Conservation (phyloP, 2,329 filamentous ascomycete genomes). For the Xylariaceae sp. region DNA sequence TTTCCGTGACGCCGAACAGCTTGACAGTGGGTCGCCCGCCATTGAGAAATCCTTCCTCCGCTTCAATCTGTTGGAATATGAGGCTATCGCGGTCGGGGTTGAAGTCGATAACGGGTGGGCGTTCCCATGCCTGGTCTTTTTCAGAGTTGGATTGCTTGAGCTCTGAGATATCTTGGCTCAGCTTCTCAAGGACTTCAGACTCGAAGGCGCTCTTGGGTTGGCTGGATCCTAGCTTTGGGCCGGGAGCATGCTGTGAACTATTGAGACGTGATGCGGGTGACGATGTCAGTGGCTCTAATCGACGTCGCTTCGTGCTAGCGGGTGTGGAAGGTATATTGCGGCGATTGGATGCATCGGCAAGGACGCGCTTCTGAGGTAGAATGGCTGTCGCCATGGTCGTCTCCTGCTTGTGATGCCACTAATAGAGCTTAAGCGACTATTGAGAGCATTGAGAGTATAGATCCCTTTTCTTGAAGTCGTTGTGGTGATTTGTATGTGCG, state of each 20-base stretch:
- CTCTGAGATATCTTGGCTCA: slow-evolving; percentile 89
- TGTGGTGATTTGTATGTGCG: not conserved
- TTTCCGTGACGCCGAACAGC: slow-evolving; percentile 86
- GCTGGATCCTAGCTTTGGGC: slow-evolving; percentile 70
- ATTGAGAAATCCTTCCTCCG: slow-evolving; percentile 83
- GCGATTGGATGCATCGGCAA: slow-evolving; percentile 70
- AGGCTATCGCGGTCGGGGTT: slow-evolving; percentile 68
- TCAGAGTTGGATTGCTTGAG: slow-evolving; percentile 88
- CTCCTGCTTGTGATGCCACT: slow-evolving; percentile 6
- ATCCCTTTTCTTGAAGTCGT: not conserved
- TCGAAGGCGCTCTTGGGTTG: slow-evolving; percentile 93
- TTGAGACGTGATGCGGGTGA: slow-evolving; percentile 63
- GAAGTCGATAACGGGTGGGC: slow-evolving; percentile 60
- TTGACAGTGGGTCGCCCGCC: slow-evolving; percentile 81
- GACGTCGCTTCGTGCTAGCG: slow-evolving; percentile 77
- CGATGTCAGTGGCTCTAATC: slow-evolving; percentile 69
- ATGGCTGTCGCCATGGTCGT: slow-evolving; percentile 55
- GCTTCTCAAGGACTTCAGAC: slow-evolving; percentile 90
- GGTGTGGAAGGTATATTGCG: slow-evolving; percentile 66
- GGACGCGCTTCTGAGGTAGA: slow-evolving; percentile 73
- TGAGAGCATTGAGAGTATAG: not conserved
- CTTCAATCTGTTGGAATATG: slow-evolving; percentile 95
- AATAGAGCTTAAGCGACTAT: too few species aligned
- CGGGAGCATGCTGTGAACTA: slow-evolving; percentile 66
- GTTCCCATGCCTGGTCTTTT: slow-evolving; percentile 90